Evolutionary conservation across 352 stramenopile genomes (phyloP), one percentile per base, ranked within the genome.

Genomic region (Phytophthora agathidicida): DNA sequence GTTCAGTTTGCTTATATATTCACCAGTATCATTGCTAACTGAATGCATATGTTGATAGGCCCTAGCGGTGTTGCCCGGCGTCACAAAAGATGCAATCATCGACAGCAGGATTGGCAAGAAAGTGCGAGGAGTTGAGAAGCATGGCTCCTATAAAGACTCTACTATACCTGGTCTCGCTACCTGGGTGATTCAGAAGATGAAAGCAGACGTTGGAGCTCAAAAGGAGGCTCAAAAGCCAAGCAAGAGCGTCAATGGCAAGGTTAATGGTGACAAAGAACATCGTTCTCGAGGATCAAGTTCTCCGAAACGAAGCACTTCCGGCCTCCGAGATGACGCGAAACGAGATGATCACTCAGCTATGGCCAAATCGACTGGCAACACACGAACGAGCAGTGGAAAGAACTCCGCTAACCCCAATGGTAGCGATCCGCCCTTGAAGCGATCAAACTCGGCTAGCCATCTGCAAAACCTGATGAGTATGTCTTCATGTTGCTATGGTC

Each of bases 111-210:
- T 93, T 22, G 83, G 83, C n/a, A 65, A 66, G 14, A 85, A 72
- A 47, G 31, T 93, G 14, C 45, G 41, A 7, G 52, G 48, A 14
- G 74, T 91, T 36, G 51, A 70, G 31, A 89, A 75, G 35, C 60
- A 35, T 31, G 59, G 47, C 7, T 33, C 36, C 13, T 76, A 64
- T 31, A 63, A 37, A 23, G 43, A 76, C 32, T 27, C 57, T 9
- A 52, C 60, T 11, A 79, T 86, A 26, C 36, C 57, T 23, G 64
- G 75, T 16, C 57, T 93, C 24, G 83, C 80, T 9, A 23, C 41
- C 0, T 91, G 72, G 68, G 57, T 88, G 23, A 77, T 88, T 41
- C 46, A 72, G 14, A 88, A 86, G 44, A 84, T 83, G 75, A 89
- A 80, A 65, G 28, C 49, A 0, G 49, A 74, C 5, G 43, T 83